Evolutionary conservation across 169 alveolate species (phyloP).

Genomic region (Cyclospora cayetanensis): DNA sequence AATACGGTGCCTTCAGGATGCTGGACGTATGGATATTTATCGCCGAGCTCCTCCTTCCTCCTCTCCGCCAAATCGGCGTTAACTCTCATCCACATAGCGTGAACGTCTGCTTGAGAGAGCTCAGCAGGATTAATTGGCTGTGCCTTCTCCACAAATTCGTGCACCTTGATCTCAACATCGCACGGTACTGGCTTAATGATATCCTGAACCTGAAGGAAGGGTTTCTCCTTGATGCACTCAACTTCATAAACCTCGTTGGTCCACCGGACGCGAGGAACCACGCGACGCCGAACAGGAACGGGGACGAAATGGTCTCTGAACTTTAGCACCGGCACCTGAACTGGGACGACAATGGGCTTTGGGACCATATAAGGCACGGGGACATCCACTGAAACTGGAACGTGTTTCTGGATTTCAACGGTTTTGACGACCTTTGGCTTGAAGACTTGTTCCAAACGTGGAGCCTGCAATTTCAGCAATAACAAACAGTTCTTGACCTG

Average conservation of each 20-base stretch:
- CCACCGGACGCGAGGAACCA: constrained; percentile 85
- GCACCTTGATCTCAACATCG: constrained; percentile 84
- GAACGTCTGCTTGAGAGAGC: constrained; percentile 88
- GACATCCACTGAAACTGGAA: constrained; percentile 86
- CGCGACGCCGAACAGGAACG: constrained; percentile 86
- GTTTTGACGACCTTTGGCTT: constrained; percentile 81
- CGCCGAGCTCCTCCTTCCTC: constrained; percentile 75
- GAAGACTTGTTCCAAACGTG: constrained; percentile 80
- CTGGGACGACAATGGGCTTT: constrained; percentile 87
- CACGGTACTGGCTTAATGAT: constrained; percentile 86
- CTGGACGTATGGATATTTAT: constrained; percentile 71
- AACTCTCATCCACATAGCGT: constrained; percentile 91
- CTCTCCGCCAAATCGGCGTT: constrained; percentile 83
- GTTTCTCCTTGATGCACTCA: constrained; percentile 86
- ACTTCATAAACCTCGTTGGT: constrained; percentile 87
- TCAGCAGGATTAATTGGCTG: constrained; percentile 87
- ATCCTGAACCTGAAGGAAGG: constrained; percentile 84
- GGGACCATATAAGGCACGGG: constrained; percentile 91
- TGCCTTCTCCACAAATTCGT: constrained; percentile 83
- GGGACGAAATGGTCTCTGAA: constrained; percentile 88
- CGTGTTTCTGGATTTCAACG: constrained; percentile 82
- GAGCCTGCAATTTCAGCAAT: not conserved
- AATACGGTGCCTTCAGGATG: constrained; percentile 74
- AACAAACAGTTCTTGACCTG: not conserved
- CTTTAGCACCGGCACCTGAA: constrained; percentile 87